Evolutionary conservation across 2,329 filamentous ascomycete species (phyloP).

Genomic region (Arachnopeziza araneosa): DNA sequence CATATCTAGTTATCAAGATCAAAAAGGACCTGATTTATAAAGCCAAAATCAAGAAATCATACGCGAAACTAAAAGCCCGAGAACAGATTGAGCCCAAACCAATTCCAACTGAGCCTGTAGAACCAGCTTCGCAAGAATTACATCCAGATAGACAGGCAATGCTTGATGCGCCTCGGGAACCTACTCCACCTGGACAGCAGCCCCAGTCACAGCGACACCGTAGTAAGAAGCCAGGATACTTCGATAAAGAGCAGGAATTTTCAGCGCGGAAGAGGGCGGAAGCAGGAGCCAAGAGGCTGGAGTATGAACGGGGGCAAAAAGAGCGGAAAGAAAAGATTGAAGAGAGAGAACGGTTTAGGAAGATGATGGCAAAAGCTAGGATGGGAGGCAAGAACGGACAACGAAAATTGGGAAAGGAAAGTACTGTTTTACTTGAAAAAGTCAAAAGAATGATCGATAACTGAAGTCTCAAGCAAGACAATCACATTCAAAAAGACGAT

Average conservation of each 20-base stretch:
- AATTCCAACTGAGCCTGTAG: background rate
- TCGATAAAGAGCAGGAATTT: slow-evolving; percentile 32
- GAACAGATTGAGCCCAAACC: slow-evolving; percentile 17
- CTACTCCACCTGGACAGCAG: background rate
- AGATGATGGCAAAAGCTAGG: slow-evolving; percentile 43
- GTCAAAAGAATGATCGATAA: slow-evolving; percentile 44
- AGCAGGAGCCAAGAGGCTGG: slow-evolving; percentile 41
- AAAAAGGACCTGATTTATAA: slow-evolving; percentile 86
- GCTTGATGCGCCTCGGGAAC: slow-evolving; percentile 39
- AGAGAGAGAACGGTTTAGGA: slow-evolving; percentile 45
- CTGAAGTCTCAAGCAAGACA: background rate
- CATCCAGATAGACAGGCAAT: slow-evolving; percentile 57
- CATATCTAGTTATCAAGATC: slow-evolving; percentile 67
- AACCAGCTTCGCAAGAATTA: slow-evolving; percentile 38
- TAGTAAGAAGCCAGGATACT: slow-evolving; percentile 31
- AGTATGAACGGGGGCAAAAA: slow-evolving; percentile 47
- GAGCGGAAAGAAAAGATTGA: slow-evolving; percentile 53
- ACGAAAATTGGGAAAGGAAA: slow-evolving; percentile 63
- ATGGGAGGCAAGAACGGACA: slow-evolving; percentile 59
- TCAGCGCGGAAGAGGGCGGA: slow-evolving; percentile 48
- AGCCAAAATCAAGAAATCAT: slow-evolving; percentile 88
- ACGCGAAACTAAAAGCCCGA: slow-evolving; percentile 74
- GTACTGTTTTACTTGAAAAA: slow-evolving; percentile 58
- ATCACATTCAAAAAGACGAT: background rate
- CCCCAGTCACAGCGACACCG: slow-evolving; percentile 6